A percentile compares a stretch with the other conserved stretches of the same genome.
Conservation (phyloP, 345 rosid genomes). For the Erodium maritimum region DNA sequence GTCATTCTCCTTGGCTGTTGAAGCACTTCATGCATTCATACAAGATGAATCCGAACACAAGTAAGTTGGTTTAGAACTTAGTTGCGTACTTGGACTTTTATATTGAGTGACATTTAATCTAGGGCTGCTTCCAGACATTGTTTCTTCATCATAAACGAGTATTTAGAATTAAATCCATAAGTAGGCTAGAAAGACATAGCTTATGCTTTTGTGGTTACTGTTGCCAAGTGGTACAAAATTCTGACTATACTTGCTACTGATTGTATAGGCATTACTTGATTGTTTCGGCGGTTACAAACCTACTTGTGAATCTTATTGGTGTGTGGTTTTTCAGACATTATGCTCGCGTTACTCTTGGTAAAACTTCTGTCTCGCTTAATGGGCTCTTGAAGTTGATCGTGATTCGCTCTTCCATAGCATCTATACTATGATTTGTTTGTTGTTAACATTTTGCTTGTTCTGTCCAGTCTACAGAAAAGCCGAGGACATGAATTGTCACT, state of each 20-base stretch:
- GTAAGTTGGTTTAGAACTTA: conserved; percentile 30
- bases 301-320: conserved; percentile 84
- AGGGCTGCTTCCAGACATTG: not conserved
- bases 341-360: conserved; percentile 85
- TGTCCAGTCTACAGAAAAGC: conserved; percentile 81
- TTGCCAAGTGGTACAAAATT: not conserved
- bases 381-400: conserved; percentile 4
- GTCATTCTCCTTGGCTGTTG: conserved; percentile 97
- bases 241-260: conserved; percentile 1
- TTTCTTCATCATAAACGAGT: not conserved
- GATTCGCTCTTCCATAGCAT: not conserved
- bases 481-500: conserved; percentile 95
- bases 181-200: not conserved
- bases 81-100: too few species aligned
- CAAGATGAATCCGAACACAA: conserved; percentile 99
- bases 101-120: too few species aligned
- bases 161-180: not conserved
- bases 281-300: conserved; percentile 92
- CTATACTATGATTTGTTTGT: not conserved
- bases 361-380: conserved; percentile 16
- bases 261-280: conserved; percentile 82
- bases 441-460: conserved; percentile 1
- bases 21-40: conserved; percentile 96
- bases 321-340: conserved; percentile 97
- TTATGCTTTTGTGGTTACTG: not conserved